These are phyloP conservation scores for Moricandia moricandioides DNA, from an alignment of 345 rosid species.

Conservation along the genomic window DNA sequence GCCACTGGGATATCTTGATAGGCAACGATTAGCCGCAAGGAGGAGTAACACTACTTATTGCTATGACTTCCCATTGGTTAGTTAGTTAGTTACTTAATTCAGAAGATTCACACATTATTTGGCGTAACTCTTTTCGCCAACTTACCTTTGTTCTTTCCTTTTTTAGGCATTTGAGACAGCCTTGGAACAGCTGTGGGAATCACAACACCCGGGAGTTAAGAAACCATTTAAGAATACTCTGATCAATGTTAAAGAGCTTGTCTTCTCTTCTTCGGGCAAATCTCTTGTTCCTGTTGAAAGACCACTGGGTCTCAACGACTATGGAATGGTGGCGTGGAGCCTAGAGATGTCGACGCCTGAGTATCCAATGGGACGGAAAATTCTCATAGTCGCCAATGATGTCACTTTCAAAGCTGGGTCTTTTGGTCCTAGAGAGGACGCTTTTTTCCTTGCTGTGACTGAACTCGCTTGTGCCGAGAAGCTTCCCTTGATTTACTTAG, in stretches of 20 bases:
- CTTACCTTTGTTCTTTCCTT: conserved; percentile 18
- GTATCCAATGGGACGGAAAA: conserved; percentile 86
- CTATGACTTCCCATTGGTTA: conserved; percentile 94
- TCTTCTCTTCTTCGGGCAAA: conserved; percentile 62
- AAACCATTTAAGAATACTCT: conserved; percentile 52
- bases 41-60: conserved; percentile 86
- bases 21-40: conserved; percentile 81
- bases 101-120: not conserved
- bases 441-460: conserved; percentile 90
- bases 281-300: conserved; percentile 62
- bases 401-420: conserved; percentile 98
- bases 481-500: conserved; percentile 90
- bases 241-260: conserved; percentile 68
- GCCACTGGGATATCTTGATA: conserved; percentile 71
- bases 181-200: conserved; percentile 70
- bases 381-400: conserved; percentile 79
- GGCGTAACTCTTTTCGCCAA: not conserved
- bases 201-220: conserved; percentile 49
- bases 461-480: conserved; percentile 88
- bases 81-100: conserved; percentile 31
- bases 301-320: conserved; percentile 71
- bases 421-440: conserved; percentile 97
- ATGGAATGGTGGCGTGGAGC: conserved; percentile 98
- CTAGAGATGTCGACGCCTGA: conserved; percentile 92
- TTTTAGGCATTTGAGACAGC: conserved; percentile 91